Conservation (phyloP, 2,329 filamentous ascomycete species). For the Ophiosphaerella narmari region DNA sequence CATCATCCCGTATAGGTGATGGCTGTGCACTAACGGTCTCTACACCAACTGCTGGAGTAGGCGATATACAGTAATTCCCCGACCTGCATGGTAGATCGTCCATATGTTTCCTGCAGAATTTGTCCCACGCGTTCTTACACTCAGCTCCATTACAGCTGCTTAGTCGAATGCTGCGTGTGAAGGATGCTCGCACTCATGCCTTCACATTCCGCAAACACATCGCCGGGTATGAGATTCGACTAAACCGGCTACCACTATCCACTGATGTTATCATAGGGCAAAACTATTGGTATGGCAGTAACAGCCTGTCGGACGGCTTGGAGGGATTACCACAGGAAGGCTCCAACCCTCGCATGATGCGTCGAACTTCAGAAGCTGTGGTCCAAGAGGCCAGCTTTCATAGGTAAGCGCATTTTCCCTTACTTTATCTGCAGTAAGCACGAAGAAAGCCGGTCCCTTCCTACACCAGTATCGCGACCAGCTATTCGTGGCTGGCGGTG, state of each 20-base stretch:
- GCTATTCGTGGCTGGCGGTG: no score
- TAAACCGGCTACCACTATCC: neutral
- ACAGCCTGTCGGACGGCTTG: slow-evolving; percentile 35
- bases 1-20: slow-evolving; percentile 28
- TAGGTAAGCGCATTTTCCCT: slow-evolving; percentile 28
- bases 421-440: neutral
- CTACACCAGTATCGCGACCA: no score
- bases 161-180: slow-evolving; percentile 20
- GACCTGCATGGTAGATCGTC: slow-evolving; percentile 34
- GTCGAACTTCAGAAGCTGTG: slow-evolving; percentile 40
- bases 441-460: no score
- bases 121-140: slow-evolving; percentile 23
- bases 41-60: slow-evolving; percentile 25
- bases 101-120: slow-evolving; percentile 28
- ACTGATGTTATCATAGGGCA: slow-evolving; percentile 28
- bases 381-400: slow-evolving; percentile 33
- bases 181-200: slow-evolving; percentile 47
- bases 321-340: slow-evolving; percentile 29
- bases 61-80: slow-evolving; percentile 39
- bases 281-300: slow-evolving; percentile 42
- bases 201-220: slow-evolving; percentile 40
- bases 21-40: slow-evolving; percentile 32
- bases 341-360: slow-evolving; percentile 33
- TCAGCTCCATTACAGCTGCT: slow-evolving; percentile 25
- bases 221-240: slow-evolving; percentile 32